Evolutionary conservation across 176 grass and related monocot genomes (phyloP).

Genomic region (Elaeis guineensis): DNA sequence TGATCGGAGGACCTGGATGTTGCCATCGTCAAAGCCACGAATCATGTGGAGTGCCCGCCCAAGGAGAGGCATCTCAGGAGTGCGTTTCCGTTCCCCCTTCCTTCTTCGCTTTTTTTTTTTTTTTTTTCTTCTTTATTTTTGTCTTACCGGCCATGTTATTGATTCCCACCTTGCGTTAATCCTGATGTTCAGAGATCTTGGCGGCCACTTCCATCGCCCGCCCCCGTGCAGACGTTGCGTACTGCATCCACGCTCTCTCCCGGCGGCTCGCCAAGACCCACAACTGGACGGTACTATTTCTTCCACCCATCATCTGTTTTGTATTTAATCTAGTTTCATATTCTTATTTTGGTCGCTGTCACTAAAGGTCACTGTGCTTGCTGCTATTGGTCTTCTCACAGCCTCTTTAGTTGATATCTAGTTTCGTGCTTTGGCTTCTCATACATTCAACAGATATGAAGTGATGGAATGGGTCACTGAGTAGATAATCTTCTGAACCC

Average conservation of each 20-base stretch:
- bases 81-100: constrained; percentile 28
- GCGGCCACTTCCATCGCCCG: constrained; percentile 50
- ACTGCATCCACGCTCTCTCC: constrained; percentile 81
- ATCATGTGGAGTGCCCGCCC: constrained; percentile 80
- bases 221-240: constrained; percentile 63
- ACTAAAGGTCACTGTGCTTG: no score
- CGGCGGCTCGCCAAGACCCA: constrained; percentile 73
- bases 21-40: constrained; percentile 90
- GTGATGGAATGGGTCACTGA: no score
- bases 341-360: no score
- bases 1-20: constrained; percentile 86
- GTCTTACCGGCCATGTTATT: no score
- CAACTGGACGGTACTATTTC: constrained; percentile 70
- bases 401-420: no score
- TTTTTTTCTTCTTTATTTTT: constrained; percentile 8
- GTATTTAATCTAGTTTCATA: no score
- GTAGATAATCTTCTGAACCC: no score
- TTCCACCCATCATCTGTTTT: constrained; percentile 1
- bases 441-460: no score
- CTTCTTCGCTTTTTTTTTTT: background rate
- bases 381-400: no score
- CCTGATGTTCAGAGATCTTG: constrained; percentile 48
- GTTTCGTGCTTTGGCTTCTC: no score
- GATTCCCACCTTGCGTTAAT: no score
- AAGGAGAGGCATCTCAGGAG: constrained; percentile 90